A percentile compares a stretch with the other conserved stretches of the same genome.
Evolutionary conservation across 164 flowering plant species (phyloP).

Genomic region (Kingdonia uniflora): DNA sequence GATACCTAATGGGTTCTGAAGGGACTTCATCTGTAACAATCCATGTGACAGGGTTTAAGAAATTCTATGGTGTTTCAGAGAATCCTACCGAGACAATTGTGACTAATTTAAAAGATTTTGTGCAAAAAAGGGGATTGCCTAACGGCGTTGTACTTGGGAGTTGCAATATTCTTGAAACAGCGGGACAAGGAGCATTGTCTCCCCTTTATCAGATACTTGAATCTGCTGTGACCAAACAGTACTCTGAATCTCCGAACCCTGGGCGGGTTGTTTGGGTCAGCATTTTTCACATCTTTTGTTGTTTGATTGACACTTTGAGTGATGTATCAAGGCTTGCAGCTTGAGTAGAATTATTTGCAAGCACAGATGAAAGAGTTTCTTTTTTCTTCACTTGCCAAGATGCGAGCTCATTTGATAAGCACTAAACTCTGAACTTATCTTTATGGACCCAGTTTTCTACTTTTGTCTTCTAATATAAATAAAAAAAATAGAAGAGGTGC

Average conservation of each 20-base stretch:
- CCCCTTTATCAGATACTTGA: slow-evolving; percentile 29
- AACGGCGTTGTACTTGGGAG: slow-evolving; percentile 32
- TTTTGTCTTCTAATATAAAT: too few species aligned
- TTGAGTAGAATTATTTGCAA: too few species aligned
- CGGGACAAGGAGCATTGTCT: slow-evolving; percentile 42
- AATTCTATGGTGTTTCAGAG: slow-evolving; percentile 43
- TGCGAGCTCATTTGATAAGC: too few species aligned
- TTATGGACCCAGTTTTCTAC: too few species aligned
- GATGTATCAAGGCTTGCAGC: too few species aligned
- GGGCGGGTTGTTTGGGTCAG: slow-evolving; percentile 54
- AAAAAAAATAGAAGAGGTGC: too few species aligned
- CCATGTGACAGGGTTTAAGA: slow-evolving; percentile 55
- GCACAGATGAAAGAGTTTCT: too few species aligned
- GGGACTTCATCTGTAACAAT: slow-evolving; percentile 32
- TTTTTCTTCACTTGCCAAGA: too few species aligned
- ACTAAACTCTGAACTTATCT: too few species aligned
- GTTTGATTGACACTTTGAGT: background rate
- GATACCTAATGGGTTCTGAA: slow-evolving; percentile 44
- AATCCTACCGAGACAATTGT: slow-evolving; percentile 55
- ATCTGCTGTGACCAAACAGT: slow-evolving; percentile 13
- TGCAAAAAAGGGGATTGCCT: slow-evolving; percentile 27
- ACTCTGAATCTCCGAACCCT: slow-evolving; percentile 6
- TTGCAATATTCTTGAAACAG: slow-evolving; percentile 46
- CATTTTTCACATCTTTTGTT: background rate
- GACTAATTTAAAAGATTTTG: slow-evolving; percentile 26